Evolutionary conservation across 345 rosid genomes (phyloP).

Genomic region (Citrus reticulata): DNA sequence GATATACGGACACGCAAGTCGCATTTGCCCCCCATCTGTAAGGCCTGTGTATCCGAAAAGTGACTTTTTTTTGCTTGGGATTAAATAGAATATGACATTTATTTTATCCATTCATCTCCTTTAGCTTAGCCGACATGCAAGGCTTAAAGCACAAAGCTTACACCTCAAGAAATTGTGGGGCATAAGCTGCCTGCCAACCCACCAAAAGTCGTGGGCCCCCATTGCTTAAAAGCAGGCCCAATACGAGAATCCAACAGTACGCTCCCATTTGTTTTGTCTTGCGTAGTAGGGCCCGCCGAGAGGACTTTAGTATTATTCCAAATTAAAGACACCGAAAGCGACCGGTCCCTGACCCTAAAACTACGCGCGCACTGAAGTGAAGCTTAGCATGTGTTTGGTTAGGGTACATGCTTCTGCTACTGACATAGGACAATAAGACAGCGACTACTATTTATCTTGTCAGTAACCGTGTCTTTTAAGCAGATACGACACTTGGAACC

Average conservation of each 20-base stretch:
- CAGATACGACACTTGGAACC: conserved; percentile 16
- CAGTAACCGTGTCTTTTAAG: neutral
- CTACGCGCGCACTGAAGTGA: neutral
- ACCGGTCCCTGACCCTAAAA: neutral
- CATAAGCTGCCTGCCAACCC: neutral
- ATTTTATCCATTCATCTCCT: too few relatives aligned
- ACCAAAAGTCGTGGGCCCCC: neutral
- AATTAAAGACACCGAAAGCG: neutral
- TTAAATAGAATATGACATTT: too few relatives aligned
- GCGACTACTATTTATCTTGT: neutral
- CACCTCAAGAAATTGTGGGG: neutral
- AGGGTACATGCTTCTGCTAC: too few relatives aligned
- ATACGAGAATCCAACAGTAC: neutral
- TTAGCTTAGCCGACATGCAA: neutral
- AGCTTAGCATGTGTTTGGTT: too few relatives aligned
- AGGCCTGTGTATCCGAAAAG: neutral
- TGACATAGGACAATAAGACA: neutral
- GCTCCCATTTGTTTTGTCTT: neutral
- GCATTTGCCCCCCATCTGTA: neutral
- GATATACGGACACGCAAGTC: neutral
- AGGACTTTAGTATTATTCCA: neutral
- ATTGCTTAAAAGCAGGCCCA: neutral
- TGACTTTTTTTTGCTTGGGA: neutral
- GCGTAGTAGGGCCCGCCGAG: neutral
- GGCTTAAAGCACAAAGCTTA: neutral